Percentiles rank a stretch among this genome's conserved stretches.
These are phyloP conservation scores for Annulohypoxylon bovei DNA, from an alignment of 495 filamentous ascomycete species.

Conservation along the genomic window DNA sequence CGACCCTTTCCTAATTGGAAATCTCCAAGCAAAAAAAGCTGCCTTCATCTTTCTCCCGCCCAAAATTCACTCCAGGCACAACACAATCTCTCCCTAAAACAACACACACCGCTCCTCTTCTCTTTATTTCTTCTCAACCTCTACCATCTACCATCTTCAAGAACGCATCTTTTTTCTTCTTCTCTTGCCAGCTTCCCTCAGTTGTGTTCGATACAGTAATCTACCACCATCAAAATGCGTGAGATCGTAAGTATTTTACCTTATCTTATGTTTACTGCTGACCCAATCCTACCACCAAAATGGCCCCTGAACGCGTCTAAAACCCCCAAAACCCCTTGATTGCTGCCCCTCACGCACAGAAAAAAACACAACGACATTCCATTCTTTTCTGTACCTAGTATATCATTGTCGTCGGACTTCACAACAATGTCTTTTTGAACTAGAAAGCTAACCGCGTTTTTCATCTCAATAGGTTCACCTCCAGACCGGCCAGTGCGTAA, in stretches of 20 bases:
- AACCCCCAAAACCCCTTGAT: slow-evolving; percentile 44
- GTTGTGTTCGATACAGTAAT: slow-evolving; percentile 39
- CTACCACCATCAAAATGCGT: slow-evolving; percentile 75
- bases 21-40: slow-evolving; percentile 39
- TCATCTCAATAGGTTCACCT: slow-evolving; percentile 84
- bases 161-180: slow-evolving; percentile 43
- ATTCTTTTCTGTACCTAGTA: neutral
- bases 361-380: neutral
- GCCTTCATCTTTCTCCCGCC: slow-evolving; percentile 31
- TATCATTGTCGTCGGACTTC: neutral
- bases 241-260: slow-evolving; percentile 79
- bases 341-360: slow-evolving; percentile 49
- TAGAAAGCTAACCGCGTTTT: slow-evolving; percentile 48
- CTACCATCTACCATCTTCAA: slow-evolving; percentile 41
- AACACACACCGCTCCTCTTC: slow-evolving; percentile 45
- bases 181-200: slow-evolving; percentile 37
- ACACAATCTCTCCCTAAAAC: slow-evolving; percentile 33
- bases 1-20: slow-evolving; percentile 39
- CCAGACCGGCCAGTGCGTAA: slow-evolving; percentile 99
- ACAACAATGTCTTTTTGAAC: neutral
- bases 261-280: slow-evolving; percentile 62
- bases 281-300: slow-evolving; percentile 71
- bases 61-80: slow-evolving; percentile 35
- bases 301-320: slow-evolving; percentile 72
- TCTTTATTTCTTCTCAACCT: slow-evolving; percentile 42